Conservation (phyloP, 306 rosid genomes). For the Senna tora region DNA sequence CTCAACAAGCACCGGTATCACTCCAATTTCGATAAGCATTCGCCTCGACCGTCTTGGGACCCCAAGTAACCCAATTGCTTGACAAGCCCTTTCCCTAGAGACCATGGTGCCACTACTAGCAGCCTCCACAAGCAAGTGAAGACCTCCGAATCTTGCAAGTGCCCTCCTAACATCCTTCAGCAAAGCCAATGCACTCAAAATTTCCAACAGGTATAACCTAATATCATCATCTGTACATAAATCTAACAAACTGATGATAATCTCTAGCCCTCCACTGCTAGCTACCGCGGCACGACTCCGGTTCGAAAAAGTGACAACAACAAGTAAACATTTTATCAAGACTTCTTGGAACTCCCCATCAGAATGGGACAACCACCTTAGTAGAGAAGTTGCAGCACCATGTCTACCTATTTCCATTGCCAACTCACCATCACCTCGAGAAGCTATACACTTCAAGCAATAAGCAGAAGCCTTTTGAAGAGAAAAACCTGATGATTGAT, state of each 20-base stretch:
- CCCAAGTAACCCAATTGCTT: constrained; percentile 52
- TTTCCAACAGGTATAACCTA: constrained; percentile 49
- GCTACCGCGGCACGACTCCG: constrained; percentile 42
- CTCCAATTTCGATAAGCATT: constrained; percentile 49
- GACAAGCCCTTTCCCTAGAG: constrained; percentile 58
- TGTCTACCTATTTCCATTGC: constrained; percentile 41
- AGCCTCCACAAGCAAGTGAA: constrained; percentile 54
- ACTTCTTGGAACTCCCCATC: constrained; percentile 40
- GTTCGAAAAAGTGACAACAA: constrained; percentile 45
- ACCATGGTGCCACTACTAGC: constrained; percentile 53
- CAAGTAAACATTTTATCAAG: constrained; percentile 41
- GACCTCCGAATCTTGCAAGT: constrained; percentile 37
- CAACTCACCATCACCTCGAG: constrained; percentile 45
- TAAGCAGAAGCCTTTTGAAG: constrained; percentile 52
- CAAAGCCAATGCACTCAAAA: constrained; percentile 51
- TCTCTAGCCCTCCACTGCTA: constrained; percentile 41
- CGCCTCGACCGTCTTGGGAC: constrained; percentile 37
- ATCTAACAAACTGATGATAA: constrained; percentile 40
- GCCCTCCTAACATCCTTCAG: constrained; percentile 48
- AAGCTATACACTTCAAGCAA: constrained; percentile 55
- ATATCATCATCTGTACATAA: neutral
- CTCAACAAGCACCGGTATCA: constrained; percentile 44
- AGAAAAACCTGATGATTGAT: constrained; percentile 24
- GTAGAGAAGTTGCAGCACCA: constrained; percentile 35
- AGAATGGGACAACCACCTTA: constrained; percentile 46